Base-by-base conservation (phyloP, 768 basidiomycete genomes). In the Amanita molliuscula region DNA sequence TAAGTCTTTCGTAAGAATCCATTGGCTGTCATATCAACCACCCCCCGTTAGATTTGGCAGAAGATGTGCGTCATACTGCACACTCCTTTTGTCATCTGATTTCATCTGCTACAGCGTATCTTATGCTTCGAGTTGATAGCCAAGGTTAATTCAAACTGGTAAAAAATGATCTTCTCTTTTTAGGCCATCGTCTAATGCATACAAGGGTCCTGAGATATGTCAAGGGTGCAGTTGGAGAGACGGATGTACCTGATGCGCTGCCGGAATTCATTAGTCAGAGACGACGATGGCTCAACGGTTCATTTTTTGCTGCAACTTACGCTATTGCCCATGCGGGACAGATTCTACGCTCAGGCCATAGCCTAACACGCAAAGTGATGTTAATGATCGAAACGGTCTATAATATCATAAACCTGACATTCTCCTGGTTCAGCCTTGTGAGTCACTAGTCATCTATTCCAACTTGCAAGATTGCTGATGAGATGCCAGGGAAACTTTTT, bases 191-290 rank as follows among this genome's bases (percentile, higher is more conserved):
- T 57, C 21, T 53, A 10, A 57, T 28, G 8, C n/a, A 16, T 37
- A 56, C 36, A 54, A 96, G 95, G 95, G 75, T 90, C n/a, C 76
- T 99, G 46, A 90, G 88, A 73, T 99, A 96, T 60, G 93, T 98
- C 59, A 90, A 90, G 63, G 87, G 88, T 23, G 93, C 94, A 3
- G 80, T 89, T 45, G 94, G 84, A 15, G 88, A 92, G 62, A 95
- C 92, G 0, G 93, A 97, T 64, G 94, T 97, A 4, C 94, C 94
- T 2, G 94, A 95, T 58, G 77, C 81, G 1, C 77, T 96, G 13
- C 82, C 93, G 3, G 95, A 97, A 65, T 97, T 96, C 62, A 97
- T 96, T 61, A 77, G 78, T 52, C 95, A 97, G 59, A 82, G 93
- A 5, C 77, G 92, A 44, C 80, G 92, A 56, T 94, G 84, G 87